Evolutionary conservation across 2,329 filamentous ascomycete genomes (phyloP), one percentile per base, ranked within the genome.

Genomic region (Pochonia chlamydosporia): DNA sequence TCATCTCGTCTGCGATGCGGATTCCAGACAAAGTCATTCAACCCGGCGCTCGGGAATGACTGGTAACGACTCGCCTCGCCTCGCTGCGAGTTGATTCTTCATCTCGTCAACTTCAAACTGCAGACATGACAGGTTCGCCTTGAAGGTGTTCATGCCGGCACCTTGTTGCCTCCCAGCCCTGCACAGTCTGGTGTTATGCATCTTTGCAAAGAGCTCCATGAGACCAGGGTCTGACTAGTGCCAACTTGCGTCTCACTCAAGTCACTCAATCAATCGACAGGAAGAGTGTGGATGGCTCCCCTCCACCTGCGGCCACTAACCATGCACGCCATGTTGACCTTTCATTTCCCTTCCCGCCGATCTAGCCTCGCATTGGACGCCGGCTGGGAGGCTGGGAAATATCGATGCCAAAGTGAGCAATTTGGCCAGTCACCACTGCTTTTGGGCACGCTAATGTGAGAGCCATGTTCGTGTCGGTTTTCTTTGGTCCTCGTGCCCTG

Each of bases 261-360:
- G n/a, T 2, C 11, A 26, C n/a, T 43, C 24, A 24, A 31, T 43
- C 40, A 33, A 43, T 33, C 28, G 26, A 43, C 31, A 25, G 33
- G 21, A 21, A 21, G 43, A 33, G 36, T 26, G 37, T 13, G 40
- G 40, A 13, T 21, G 8, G 21, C 24, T 30, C 26, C 18, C 40
- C 31, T 21, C 37, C 43, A 35, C 25, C 43, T 40, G 43, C 20
- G 18, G 43, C 48, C 43, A 33, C 40, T 46, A 43, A 25, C 25
- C 37, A 42, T 49, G 47, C 47, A 46, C 35, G 43, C 47, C 47
- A 45, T 44, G 47, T 39, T 41, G 30, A 21, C 42, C 47, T 37
- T 49, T 47, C 43, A 49, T 49, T 49, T 47, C 48, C 43, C 26
- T 39, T 42, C 43, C 40, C 23, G 37, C 26, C 43, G 43, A 49